Conservation (phyloP, 2,329 filamentous ascomycete genomes). For the Exutisphaerella laricina region DNA sequence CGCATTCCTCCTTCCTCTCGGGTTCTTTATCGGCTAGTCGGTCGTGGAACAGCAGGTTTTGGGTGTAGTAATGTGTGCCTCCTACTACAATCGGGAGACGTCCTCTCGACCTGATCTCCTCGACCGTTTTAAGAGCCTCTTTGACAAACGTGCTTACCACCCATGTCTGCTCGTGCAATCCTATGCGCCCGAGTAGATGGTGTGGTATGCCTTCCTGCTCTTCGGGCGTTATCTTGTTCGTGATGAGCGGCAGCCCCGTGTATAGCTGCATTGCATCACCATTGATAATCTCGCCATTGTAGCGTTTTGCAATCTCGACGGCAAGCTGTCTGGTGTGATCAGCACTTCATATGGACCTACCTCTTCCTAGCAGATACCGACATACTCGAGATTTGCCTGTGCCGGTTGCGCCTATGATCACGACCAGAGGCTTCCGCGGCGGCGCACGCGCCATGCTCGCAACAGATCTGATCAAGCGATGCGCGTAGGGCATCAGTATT, state of each 20-base stretch:
- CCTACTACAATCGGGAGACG: constrained; percentile 86
- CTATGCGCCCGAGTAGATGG: constrained; percentile 77
- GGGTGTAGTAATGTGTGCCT: constrained; percentile 92
- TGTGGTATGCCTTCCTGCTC: constrained; percentile 80
- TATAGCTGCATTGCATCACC: constrained; percentile 99
- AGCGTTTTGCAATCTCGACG: constrained; percentile 74
- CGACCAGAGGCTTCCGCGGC: constrained; percentile 57
- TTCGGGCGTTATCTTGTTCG: constrained; percentile 75
- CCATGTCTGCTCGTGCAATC: constrained; percentile 74
- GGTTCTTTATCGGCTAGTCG: constrained; percentile 51
- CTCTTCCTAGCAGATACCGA: background rate
- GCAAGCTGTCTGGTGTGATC: constrained; percentile 61
- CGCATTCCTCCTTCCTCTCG: constrained; percentile 28
- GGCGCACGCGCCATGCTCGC: constrained; percentile 22
- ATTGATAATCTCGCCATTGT: constrained; percentile 93
- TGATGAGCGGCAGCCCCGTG: constrained; percentile 83
- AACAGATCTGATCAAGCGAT: constrained; percentile 5
- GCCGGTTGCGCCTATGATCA: constrained; percentile 82
- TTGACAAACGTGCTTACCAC: constrained; percentile 70
- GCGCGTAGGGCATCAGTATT: too few species aligned
- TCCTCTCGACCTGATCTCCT: constrained; percentile 70
- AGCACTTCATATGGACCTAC: constrained; percentile 22
- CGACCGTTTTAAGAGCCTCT: constrained; percentile 63
- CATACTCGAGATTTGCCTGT: constrained; percentile 87
- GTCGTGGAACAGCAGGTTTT: constrained; percentile 78